Conservation (phyloP, 169 alveolate species). For the Blepharisma undulans region DNA sequence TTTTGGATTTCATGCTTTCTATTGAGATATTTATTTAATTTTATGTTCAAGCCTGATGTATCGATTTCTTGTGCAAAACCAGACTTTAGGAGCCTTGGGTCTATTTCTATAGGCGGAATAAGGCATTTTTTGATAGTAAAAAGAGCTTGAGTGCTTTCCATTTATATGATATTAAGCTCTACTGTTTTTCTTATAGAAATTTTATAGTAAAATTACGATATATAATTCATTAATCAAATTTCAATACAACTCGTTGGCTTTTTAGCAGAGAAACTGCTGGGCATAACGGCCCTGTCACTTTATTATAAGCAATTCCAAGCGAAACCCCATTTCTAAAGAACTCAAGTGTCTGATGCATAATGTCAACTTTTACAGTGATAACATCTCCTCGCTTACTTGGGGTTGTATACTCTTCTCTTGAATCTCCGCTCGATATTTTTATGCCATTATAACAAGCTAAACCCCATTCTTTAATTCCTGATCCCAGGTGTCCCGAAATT, state of each 20-base stretch:
- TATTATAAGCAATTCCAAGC: constrained; percentile 27
- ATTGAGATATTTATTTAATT: background rate
- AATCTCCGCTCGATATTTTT: constrained; percentile 43
- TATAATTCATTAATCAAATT: background rate
- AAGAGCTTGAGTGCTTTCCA: background rate
- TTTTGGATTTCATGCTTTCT: background rate
- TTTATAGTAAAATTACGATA: background rate
- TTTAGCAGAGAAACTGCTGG: constrained; percentile 40
- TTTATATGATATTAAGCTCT: background rate
- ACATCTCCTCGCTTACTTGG: constrained; percentile 55
- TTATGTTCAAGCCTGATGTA: background rate
- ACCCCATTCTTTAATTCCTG: constrained; percentile 59
- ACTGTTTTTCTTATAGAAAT: background rate
- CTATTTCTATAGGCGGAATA: background rate
- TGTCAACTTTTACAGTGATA: constrained; percentile 51
- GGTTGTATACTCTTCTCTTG: constrained; percentile 45
- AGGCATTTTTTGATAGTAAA: background rate
- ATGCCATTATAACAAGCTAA: constrained; percentile 56
- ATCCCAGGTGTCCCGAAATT: constrained; percentile 41
- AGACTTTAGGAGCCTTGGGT: background rate
- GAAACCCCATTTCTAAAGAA: constrained; percentile 30
- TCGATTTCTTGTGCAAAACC: background rate
- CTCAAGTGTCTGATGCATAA: constrained; percentile 48
- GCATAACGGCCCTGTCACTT: constrained; percentile 9
- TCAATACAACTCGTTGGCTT: background rate